Evolutionary conservation across 805 yeast species (phyloP).

Genomic region (Candida piceae): DNA sequence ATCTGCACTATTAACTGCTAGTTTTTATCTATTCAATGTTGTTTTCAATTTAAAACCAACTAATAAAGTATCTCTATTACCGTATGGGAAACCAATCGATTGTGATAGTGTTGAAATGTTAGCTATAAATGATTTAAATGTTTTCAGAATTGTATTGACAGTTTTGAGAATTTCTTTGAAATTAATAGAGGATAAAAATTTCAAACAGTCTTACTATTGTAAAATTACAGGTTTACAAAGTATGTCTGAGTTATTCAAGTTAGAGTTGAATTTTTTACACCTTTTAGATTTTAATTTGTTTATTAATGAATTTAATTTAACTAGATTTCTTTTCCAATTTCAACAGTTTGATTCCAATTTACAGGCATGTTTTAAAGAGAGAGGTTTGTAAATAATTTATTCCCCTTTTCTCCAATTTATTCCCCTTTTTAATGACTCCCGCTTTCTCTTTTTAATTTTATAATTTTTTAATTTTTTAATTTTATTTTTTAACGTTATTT

Average conservation of each 20-base stretch:
- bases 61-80: slow-evolving; percentile 9
- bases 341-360: slow-evolving; percentile 19
- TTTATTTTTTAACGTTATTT: no score
- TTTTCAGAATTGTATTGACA: slow-evolving; percentile 36
- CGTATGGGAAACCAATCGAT: slow-evolving; percentile 7
- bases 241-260: slow-evolving; percentile 32
- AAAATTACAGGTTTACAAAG: slow-evolving; percentile 41
- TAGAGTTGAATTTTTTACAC: slow-evolving; percentile 38
- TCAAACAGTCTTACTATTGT: slow-evolving; percentile 37
- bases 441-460: no score
- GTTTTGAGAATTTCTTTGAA: slow-evolving; percentile 36
- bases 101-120: slow-evolving; percentile 18
- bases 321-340: slow-evolving; percentile 30
- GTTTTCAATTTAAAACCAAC: slow-evolving; percentile 23
- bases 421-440: no score
- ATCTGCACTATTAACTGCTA: slow-evolving; percentile 28
- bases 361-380: slow-evolving; percentile 1
- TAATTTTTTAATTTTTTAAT: no score
- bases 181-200: slow-evolving; percentile 40
- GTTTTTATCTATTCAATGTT: slow-evolving; percentile 27
- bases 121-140: slow-evolving; percentile 33
- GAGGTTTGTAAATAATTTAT: no score
- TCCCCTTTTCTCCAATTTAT: no score
- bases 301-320: slow-evolving; percentile 32
- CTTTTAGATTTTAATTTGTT: slow-evolving; percentile 37